Conservation (phyloP, 345 rosid species). For the Clausena lansium region DNA sequence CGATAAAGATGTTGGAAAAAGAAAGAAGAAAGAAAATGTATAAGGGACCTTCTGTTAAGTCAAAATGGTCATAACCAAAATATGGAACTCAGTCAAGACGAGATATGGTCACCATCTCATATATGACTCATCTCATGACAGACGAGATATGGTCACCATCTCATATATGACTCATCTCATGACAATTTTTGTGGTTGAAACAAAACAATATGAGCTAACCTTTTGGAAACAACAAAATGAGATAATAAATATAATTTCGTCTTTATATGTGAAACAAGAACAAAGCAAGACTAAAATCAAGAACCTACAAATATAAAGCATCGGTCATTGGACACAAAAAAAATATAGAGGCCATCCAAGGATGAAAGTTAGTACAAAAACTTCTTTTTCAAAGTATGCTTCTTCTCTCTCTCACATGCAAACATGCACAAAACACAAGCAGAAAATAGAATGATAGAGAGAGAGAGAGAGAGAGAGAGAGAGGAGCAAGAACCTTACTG, state of each 20-base stretch:
- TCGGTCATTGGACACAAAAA: neutral
- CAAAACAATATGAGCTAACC: neutral
- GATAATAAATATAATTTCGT: neutral
- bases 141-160: neutral
- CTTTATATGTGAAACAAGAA: neutral
- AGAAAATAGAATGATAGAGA: neutral
- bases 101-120: neutral
- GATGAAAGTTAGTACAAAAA: neutral
- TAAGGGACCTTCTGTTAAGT: neutral
- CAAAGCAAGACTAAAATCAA: neutral
- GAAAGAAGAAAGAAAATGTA: too few relatives aligned
- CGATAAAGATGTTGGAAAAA: neutral
- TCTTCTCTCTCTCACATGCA: conserved; percentile 5
- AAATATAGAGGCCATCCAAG: neutral
- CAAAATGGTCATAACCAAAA: neutral
- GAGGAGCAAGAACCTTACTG: conserved; percentile 34
- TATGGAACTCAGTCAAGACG: neutral
- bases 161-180: too few relatives aligned
- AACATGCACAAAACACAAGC: neutral
- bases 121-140: too few relatives aligned
- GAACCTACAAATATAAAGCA: neutral
- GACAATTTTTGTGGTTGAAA: neutral
- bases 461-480: neutral
- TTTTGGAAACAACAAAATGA: neutral
- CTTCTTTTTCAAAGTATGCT: neutral